Conservation (phyloP, 148 eudicot species). For the Rhododendron vialii region DNA sequence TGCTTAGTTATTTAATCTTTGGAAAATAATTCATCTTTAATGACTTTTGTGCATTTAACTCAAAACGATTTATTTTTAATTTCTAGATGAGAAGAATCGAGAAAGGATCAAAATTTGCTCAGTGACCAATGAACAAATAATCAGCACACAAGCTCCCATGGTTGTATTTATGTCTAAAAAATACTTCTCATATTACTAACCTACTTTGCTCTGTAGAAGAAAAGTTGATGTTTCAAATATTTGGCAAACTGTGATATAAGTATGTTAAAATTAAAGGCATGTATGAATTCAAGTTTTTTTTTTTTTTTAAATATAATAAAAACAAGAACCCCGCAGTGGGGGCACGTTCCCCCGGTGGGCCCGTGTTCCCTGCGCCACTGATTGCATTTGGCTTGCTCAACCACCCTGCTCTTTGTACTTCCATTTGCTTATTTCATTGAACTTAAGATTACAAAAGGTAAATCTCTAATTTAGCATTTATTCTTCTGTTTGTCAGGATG, state of each 20-base stretch:
- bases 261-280: neutral
- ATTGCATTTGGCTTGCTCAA: neutral
- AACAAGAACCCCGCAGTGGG: neutral
- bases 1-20: neutral
- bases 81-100: neutral
- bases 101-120: neutral
- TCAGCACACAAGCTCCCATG: neutral
- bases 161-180: neutral
- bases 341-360: neutral
- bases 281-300: neutral
- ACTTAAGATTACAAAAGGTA: neutral
- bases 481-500: slow-evolving; percentile 17
- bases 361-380: neutral
- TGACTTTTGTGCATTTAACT: neutral
- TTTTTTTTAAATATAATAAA: neutral
- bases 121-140: neutral
- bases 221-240: neutral
- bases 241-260: neutral
- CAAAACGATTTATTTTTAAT: neutral
- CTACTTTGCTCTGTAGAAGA: neutral
- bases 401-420: neutral
- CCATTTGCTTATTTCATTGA: neutral
- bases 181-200: neutral
- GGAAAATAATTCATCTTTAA: neutral
- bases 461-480: neutral